Evolutionary conservation across 2,329 filamentous ascomycete species (phyloP), one percentile per base, ranked within the genome.

Genomic region (Arthrobotrys entomopaga): DNA sequence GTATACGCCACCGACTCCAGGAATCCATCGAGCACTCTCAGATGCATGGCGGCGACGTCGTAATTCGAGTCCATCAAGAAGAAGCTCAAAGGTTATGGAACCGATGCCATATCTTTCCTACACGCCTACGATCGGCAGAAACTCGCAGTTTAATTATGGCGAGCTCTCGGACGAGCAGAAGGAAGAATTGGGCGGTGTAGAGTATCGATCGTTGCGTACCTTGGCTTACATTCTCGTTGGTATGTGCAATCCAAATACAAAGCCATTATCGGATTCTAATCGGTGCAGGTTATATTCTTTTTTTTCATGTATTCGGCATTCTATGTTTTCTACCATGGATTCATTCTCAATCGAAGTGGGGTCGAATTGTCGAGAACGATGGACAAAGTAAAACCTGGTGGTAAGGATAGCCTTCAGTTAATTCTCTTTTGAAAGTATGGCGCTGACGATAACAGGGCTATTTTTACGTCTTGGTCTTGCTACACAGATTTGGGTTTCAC

Each of bases 401-500:
- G 24, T 26, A 26, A 26, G 24, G 7, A 26, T 26, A 26, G 24
- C 24, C 7, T 3, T 26, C 3, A 26, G 7, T 7, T 26, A 26
- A 26, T 3, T 3, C 24, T 7, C 24, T 26, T 26, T 26, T 3
- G 24, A 26, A 26, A 26, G n/a, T 26, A 7, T 7, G 24, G 24
- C 7, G 24, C 24, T 26, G 24, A 26, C 24, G 7, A 26, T 26
- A 7, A 3, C 24, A 26, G 24, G 87, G 93, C 88, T 0, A 88
- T 99, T 77, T 99, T 94, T 82, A 97, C 92, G 0, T 84, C 93
- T 13, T 92, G 88, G 56, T 95, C 93, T 46, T 87, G 93, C 65
- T 97, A 99, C 82, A 97, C 94, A 82, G 94, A 99, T 83, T 83
- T 98, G n/a, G 95, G 95, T 10, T 94, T 93, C 78, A 94, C 93